A percentile compares a stretch with the other conserved stretches of the same genome.
phyloP scores from a whole-genome alignment of 768 basidiomycete species.

The Porphyrellus cyaneotinctus region DNA sequence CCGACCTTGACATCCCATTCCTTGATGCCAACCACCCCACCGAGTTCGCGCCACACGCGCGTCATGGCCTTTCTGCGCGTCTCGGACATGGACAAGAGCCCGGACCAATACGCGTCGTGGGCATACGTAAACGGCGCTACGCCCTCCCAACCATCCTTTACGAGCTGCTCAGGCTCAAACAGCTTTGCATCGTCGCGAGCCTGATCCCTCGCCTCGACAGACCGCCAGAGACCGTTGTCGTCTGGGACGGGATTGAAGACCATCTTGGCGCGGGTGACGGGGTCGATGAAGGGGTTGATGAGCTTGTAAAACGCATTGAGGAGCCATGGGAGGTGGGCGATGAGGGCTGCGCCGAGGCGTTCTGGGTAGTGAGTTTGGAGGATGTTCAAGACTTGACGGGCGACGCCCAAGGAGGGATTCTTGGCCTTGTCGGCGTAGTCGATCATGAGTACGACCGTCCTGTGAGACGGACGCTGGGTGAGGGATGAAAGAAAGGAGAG shows the following conservation, averaged over 20 bases:
- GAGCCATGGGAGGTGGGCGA: constrained; percentile 79
- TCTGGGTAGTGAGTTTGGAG: constrained; percentile 86
- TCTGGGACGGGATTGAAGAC: constrained; percentile 59
- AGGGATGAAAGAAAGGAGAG: background rate
- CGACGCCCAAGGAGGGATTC: constrained; percentile 39
- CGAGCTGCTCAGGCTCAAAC: constrained; percentile 67
- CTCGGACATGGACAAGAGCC: constrained; percentile 52
- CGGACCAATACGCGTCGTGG: constrained; percentile 74
- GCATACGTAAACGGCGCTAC: constrained; percentile 61
- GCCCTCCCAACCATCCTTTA: constrained; percentile 70
- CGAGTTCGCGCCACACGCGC: constrained; percentile 63
- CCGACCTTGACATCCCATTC: constrained; percentile 74
- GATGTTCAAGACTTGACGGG: constrained; percentile 50
- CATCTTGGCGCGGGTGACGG: constrained; percentile 70
- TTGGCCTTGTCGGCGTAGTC: constrained; percentile 75
- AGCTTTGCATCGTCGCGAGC: constrained; percentile 30
- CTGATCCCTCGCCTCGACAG: constrained; percentile 20
- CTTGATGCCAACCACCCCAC: constrained; percentile 64
- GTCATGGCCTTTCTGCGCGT: constrained; percentile 47
- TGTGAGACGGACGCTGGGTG: constrained; percentile 21
- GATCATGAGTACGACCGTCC: constrained; percentile 67
- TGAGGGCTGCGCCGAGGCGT: constrained; percentile 68
- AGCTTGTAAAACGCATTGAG: constrained; percentile 72
- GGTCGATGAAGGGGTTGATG: constrained; percentile 79
- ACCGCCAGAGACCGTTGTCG: constrained; percentile 25